Percentiles rank a stretch among this genome's conserved stretches.
These are phyloP conservation scores for Talaromyces nanjingensis DNA, from an alignment of 495 filamentous ascomycete genomes.

Conservation along the genomic window DNA sequence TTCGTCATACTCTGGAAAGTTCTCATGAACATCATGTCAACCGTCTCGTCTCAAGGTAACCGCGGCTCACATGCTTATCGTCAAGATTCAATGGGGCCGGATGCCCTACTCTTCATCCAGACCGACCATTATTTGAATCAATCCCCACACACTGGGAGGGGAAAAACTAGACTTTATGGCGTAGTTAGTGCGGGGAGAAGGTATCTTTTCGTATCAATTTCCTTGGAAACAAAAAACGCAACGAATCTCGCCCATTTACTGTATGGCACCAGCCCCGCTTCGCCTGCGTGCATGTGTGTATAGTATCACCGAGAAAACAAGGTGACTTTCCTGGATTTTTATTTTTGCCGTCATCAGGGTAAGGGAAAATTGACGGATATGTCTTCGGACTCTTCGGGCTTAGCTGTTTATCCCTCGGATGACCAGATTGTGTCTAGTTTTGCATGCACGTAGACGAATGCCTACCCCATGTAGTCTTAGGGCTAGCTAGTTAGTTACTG, in stretches of 20 bases:
- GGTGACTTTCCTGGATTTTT: background rate
- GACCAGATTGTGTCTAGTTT: background rate
- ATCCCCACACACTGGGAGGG: background rate
- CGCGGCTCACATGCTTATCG: constrained; percentile 4
- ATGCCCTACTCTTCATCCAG: background rate
- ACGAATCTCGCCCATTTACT: background rate
- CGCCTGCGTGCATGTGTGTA: background rate
- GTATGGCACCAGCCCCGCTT: background rate
- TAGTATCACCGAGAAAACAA: background rate
- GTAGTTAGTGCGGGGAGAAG: background rate
- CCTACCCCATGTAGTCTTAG: background rate
- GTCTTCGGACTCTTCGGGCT: background rate
- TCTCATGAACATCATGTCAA: background rate
- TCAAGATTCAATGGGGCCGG: background rate
- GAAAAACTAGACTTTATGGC: background rate
- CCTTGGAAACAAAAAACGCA: background rate
- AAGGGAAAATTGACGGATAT: background rate
- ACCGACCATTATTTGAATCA: background rate
- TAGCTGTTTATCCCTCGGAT: background rate
- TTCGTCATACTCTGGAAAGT: background rate
- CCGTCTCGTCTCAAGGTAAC: background rate
- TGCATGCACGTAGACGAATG: background rate
- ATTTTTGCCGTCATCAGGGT: background rate
- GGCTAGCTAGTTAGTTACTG: background rate
- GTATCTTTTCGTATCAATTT: background rate